Evolutionary conservation across 2,329 filamentous ascomycete genomes (phyloP).

Genomic region (Fusarium siculi): DNA sequence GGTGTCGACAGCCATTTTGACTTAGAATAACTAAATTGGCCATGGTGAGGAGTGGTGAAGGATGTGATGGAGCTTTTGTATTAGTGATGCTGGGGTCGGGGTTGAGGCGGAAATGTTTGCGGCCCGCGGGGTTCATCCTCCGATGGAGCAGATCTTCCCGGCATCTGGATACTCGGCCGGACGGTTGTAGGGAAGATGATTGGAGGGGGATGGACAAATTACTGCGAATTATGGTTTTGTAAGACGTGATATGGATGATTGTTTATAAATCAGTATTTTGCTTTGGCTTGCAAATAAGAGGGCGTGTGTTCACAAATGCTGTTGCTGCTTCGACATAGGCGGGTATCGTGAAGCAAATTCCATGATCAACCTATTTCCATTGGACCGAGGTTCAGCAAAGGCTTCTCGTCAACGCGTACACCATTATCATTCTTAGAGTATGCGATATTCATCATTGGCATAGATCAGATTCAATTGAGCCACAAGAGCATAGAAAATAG

Average conservation of each 20-base stretch:
- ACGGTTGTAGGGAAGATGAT: background rate
- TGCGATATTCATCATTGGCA: fast-evolving
- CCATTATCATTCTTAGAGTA: background rate
- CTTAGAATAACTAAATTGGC: background rate
- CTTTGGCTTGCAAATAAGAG: background rate
- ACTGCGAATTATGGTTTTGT: background rate
- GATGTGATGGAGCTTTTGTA: constrained; percentile 5
- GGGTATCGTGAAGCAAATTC: background rate
- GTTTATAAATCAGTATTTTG: background rate
- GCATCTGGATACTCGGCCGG: background rate
- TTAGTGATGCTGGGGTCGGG: background rate
- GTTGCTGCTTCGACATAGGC: fast-evolving
- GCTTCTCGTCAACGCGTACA: fast-evolving
- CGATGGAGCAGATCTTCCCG: constrained; percentile 15
- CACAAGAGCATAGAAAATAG: fast-evolving
- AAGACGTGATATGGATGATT: background rate
- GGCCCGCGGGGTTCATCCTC: constrained; percentile 30
- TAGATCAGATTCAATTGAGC: background rate
- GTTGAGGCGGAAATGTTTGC: background rate
- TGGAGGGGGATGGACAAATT: background rate
- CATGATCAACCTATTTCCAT: background rate
- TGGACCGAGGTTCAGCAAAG: background rate
- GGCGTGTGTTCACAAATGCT: background rate
- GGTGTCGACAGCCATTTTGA: background rate
- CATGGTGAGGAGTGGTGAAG: background rate